Evolutionary conservation across 192 early-diverging fungal genomes (phyloP).

Genomic region (Powellomyces hirtus): DNA sequence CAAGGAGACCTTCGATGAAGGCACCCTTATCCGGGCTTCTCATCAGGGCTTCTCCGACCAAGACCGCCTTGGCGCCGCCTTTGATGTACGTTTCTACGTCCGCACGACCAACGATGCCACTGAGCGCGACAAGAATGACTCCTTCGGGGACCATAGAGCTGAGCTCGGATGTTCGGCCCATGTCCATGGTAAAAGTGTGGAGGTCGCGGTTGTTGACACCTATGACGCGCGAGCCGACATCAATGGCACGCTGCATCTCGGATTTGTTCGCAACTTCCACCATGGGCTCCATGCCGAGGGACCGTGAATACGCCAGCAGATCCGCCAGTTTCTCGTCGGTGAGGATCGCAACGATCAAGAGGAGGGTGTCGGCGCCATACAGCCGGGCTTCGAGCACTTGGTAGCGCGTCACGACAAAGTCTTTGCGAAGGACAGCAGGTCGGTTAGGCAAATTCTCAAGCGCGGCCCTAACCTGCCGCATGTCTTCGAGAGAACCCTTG

Average conservation of each 20-base stretch:
- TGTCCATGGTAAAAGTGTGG: constrained; percentile 95
- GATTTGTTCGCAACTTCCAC: constrained; percentile 92
- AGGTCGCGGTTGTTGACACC: constrained; percentile 99
- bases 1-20: constrained; percentile 75
- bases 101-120: constrained; percentile 78
- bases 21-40: constrained; percentile 65
- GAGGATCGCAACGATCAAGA: constrained; percentile 96
- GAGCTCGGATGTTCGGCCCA: constrained; percentile 75
- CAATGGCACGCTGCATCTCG: constrained; percentile 87
- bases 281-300: constrained; percentile 94
- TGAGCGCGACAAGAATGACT: constrained; percentile 80
- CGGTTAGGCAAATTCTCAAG: constrained; percentile 64
- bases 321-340: constrained; percentile 57
- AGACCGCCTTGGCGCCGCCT: constrained; percentile 74
- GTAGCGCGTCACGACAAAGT: constrained; percentile 95
- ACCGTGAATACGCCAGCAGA: constrained; percentile 72
- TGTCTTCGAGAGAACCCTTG: constrained; percentile 89
- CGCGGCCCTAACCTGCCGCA: constrained; percentile 79
- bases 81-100: constrained; percentile 82
- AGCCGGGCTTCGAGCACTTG: constrained; percentile 96
- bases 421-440: constrained; percentile 94
- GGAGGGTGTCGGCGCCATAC: constrained; percentile 89
- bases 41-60: constrained; percentile 98
- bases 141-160: constrained; percentile 73
- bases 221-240: constrained; percentile 80